Evolutionary conservation across 345 rosid species (phyloP).

Genomic region (Camelina sativa): DNA sequence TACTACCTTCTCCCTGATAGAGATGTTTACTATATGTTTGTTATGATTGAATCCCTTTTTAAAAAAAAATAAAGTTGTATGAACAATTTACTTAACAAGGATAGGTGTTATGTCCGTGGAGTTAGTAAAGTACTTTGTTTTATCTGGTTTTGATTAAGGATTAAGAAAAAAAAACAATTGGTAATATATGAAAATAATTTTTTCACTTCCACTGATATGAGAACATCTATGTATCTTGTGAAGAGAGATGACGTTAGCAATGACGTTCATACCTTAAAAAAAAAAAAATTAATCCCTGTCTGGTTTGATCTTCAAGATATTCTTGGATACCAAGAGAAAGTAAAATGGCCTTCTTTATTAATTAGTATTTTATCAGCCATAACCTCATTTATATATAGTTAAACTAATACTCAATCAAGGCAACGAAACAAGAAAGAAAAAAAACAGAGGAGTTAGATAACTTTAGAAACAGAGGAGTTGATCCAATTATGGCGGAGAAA

Average conservation of each 20-base stretch:
- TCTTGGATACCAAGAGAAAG: not conserved
- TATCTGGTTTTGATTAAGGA: too few species aligned
- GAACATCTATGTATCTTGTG: too few species aligned
- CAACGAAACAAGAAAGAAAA: not conserved
- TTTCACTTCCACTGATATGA: too few species aligned
- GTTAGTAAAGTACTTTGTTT: too few species aligned
- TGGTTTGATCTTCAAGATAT: conserved; percentile 21
- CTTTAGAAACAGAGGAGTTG: not conserved
- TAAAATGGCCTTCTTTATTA: not conserved
- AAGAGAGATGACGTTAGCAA: not conserved
- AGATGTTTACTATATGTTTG: too few species aligned
- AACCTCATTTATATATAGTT: not conserved
- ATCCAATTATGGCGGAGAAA: conserved; percentile 6
- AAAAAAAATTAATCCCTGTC: not conserved
- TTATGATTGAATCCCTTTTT: too few species aligned
- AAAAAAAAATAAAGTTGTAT: too few species aligned
- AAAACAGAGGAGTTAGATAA: not conserved
- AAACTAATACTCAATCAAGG: not conserved
- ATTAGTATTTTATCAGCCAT: not conserved
- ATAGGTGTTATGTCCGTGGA: too few species aligned
- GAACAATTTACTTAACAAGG: too few species aligned
- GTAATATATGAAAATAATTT: too few species aligned
- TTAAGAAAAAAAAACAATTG: too few species aligned
- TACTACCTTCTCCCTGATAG: too few species aligned
- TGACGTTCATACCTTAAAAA: not conserved